Base-by-base conservation (phyloP, 345 rosid species). In the Theobroma cacao region DNA sequence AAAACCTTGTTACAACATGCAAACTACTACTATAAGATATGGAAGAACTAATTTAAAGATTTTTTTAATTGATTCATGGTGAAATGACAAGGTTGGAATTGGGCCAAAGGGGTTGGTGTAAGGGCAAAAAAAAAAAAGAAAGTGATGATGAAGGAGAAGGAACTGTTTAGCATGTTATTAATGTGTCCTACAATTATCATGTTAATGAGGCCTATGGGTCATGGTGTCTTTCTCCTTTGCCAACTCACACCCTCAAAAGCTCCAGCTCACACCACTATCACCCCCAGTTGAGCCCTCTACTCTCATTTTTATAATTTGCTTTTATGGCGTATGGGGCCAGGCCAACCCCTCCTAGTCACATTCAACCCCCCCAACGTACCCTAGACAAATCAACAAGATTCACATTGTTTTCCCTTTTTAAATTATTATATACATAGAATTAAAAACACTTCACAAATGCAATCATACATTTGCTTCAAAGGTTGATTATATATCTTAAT, bases 211-310 rank as follows among this genome's bases (percentile, higher is more conserved):
- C 1, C 9, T 9, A 11, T 5, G 1, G 40, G 74, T 17, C 41
- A 30, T 9, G 12, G 64, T 4, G 75, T 71, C 24, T 31, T 70
- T 58, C n/a, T n/a, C 60, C 28, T 71, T 71, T 48, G 75, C 75
- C 75, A 71, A 48, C 60, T 71, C 75, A 71, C 22, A 71, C 43
- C 60, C 75, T 71, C 7, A 48, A 70, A 48, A 10, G 7, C 75
- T 17, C 60, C 75, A 71, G n/a, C 60, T 71, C 75, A 50, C 28
- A 18, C 75, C 75, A 71, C 43, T 33, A 71, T 50, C 60, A 48
- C 60, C 74, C 74, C 74, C n/a, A 28, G 15, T 20, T 70, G 8
- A 70, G 26, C 58, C 59, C 74, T 70, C 59, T 14, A 1, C 34
- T 18, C 13, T 48, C 28, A 30, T 0, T 47, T 47, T 18, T 70